Percentiles rank a stretch among this genome's conserved stretches.
These are phyloP conservation scores for Candida sphagnicola DNA, from an alignment of 805 yeast species.

Conservation along the genomic window DNA sequence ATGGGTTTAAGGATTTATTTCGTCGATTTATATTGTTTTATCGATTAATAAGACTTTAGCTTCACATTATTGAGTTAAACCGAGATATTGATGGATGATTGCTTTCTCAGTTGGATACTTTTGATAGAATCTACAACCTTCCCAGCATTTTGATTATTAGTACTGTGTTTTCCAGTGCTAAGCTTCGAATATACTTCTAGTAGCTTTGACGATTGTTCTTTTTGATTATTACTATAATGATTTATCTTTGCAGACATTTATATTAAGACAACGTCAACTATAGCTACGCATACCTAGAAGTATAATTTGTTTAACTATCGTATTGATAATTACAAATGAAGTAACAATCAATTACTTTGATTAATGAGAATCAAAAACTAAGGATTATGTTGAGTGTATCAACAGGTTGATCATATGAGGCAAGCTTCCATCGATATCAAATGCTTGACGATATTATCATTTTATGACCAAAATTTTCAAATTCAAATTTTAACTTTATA, in stretches of 20 bases:
- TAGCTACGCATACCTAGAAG: too few species aligned
- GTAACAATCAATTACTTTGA: too few species aligned
- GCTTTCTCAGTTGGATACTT: too few species aligned
- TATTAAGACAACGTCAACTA: too few species aligned
- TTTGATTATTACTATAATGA: not conserved
- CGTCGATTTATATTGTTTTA: not conserved
- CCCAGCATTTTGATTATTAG: too few species aligned
- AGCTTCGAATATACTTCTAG: not conserved
- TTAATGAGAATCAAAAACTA: too few species aligned
- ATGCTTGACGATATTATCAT: not conserved
- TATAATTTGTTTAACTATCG: too few species aligned
- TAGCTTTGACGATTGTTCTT: not conserved
- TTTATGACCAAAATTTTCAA: too few species aligned
- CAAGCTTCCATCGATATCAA: not conserved
- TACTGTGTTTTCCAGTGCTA: not conserved
- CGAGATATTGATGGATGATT: not conserved
- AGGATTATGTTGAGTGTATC: too few species aligned
- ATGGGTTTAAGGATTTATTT: not conserved
- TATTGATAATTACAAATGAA: too few species aligned
- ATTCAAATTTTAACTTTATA: not conserved
- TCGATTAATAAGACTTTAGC: too few species aligned
- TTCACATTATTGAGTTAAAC: not conserved
- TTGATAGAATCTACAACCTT: too few species aligned
- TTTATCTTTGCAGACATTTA: constrained; percentile 1
- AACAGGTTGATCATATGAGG: not conserved